Conservation (phyloP, 768 basidiomycete species). For the Amanita fuliginea region DNA sequence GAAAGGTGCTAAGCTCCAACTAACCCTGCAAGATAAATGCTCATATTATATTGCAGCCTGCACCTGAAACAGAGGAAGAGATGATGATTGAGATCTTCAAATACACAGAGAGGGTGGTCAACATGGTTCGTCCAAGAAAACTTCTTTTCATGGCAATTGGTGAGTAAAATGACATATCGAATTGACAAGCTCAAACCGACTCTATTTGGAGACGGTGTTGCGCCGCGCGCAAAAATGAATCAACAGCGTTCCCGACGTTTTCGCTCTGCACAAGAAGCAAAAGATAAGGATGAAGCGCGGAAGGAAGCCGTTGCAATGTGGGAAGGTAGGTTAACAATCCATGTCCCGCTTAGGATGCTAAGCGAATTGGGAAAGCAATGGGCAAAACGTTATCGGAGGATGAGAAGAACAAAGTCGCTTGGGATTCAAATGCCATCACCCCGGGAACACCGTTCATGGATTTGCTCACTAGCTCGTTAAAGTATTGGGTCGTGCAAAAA, state of each 20-base stretch:
- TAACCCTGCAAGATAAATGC: background rate
- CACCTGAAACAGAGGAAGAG: conserved; percentile 95
- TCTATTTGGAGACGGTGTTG: conserved; percentile 70
- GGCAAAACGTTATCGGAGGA: conserved; percentile 77
- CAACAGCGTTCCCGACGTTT: conserved; percentile 97
- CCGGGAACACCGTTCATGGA: conserved; percentile 99
- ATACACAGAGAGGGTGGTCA: conserved; percentile 95
- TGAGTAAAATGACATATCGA: conserved; percentile 22
- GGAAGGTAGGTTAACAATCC: conserved; percentile 46
- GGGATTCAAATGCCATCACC: conserved; percentile 99
- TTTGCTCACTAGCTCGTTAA: conserved; percentile 73
- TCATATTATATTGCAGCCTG: conserved; percentile 41
- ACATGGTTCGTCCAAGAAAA: conserved; percentile 93
- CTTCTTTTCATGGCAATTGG: conserved; percentile 98
- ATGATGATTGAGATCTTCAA: conserved; percentile 99
- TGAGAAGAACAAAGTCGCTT: conserved; percentile 73
- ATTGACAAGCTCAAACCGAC: background rate
- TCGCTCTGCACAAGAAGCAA: conserved; percentile 88
- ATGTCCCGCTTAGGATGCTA: background rate
- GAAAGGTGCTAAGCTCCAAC: conserved; percentile 43
- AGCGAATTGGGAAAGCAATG: conserved; percentile 53
- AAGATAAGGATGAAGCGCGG: conserved; percentile 83
- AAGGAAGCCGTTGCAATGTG: conserved; percentile 75
- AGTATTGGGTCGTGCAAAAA: conserved; percentile 96
- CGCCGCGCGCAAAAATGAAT: conserved; percentile 99